Base-by-base conservation (phyloP, 1,284 basidiomycete genomes). In the Malassezia furfur region DNA sequence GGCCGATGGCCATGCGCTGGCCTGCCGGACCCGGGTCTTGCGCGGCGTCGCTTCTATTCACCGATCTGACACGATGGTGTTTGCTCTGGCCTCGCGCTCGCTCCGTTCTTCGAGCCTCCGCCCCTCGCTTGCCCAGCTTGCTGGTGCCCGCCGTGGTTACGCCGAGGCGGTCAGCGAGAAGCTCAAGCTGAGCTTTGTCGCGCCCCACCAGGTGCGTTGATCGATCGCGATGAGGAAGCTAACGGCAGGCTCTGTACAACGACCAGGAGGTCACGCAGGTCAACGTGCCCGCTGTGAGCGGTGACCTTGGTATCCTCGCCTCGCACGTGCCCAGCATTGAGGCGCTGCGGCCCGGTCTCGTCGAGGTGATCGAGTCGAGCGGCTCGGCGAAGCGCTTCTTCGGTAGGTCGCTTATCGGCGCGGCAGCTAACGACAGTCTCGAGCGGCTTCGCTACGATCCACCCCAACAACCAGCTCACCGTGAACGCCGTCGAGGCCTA, bases 401-500 rank as follows among this genome's bases (percentile, higher is more conserved):
- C n/a, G 66, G 64, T 66, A 59, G 48, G 64, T 62, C 12, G 10
- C n/a, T 44, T 25, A 31, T n/a, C 40, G 40, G 21, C 48, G 32
- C 31, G 38, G 5, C 17, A 10, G 10, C 9, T 15, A 43, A 30
- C 10, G 30, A 54, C 66, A 96, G 94, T 90, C 52, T 96, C 93
- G 57, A 86, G 88, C 62, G 94, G 94, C 58, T 96, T 99, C 76
- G 93, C 94, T 54, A 96, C 87, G 58, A 88, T 99, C 48, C 94
- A 98, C 79, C 88, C 90, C 49, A 91, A 91, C 80, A 99, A 96
- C 82, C 85, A 83, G 68, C 80, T 98, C 58, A 96, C 93, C 41
- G 87, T 98, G 77, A 98, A 98, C 78, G 90, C 87, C 60, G 85
- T 98, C 52, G 94, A 98, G 81, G 94, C 88, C 60, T 93, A 91